Evolutionary conservation across 306 rosid genomes (phyloP).

Genomic region (Cicer cuneatum): DNA sequence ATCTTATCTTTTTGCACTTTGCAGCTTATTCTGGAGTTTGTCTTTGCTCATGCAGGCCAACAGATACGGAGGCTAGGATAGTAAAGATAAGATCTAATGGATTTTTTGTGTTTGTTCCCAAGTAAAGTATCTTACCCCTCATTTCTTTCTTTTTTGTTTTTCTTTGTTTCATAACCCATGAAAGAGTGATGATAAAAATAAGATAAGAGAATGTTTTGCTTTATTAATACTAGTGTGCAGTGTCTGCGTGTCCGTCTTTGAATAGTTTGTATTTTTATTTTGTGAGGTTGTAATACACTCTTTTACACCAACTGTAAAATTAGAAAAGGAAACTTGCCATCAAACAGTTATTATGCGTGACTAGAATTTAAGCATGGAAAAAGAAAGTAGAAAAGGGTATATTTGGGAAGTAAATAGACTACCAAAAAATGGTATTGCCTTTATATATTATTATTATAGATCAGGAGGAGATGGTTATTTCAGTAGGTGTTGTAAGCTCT

Average conservation of each 20-base stretch:
- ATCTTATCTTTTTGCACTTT: slow-evolving; percentile 7
- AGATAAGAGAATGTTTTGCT: neutral
- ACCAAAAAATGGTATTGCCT: too few relatives aligned
- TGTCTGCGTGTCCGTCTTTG: too few relatives aligned
- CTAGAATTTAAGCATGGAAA: too few relatives aligned
- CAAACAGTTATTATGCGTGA: too few relatives aligned
- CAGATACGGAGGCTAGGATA: slow-evolving; percentile 87
- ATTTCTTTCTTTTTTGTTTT: neutral
- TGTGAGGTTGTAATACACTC: too few relatives aligned
- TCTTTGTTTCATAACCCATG: neutral
- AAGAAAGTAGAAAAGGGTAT: too few relatives aligned
- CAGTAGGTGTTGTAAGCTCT: slow-evolving; percentile 2
- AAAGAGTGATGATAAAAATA: neutral
- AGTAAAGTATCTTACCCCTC: slow-evolving; percentile 61
- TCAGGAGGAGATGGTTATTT: slow-evolving; percentile 9
- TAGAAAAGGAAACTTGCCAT: too few relatives aligned
- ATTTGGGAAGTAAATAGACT: too few relatives aligned
- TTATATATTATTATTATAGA: too few relatives aligned
- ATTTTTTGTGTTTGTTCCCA: slow-evolving; percentile 92
- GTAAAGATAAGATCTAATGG: slow-evolving; percentile 97
- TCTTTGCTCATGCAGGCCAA: slow-evolving; percentile 70
- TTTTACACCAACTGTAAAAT: too few relatives aligned
- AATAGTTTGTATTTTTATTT: too few relatives aligned
- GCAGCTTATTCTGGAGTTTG: slow-evolving; percentile 38
- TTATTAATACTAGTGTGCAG: neutral